Conservation (phyloP, 345 rosid genomes). For the Noccaea bulbosa region DNA sequence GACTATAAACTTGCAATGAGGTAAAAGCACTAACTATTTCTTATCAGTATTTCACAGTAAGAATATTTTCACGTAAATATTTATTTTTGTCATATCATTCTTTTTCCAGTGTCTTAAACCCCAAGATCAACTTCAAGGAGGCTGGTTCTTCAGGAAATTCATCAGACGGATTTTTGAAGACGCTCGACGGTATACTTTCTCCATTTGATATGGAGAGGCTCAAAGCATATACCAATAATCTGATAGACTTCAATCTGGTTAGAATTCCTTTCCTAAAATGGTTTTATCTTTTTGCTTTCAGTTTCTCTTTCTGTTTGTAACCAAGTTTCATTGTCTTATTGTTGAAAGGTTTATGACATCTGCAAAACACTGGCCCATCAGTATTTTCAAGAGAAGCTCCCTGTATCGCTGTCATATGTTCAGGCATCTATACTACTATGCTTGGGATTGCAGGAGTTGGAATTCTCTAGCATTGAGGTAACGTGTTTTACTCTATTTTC, state of each 20-base stretch:
- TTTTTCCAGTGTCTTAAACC: conserved; percentile 76
- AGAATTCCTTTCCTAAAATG: conserved; percentile 31
- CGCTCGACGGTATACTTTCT: conserved; percentile 53
- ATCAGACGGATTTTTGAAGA: conserved; percentile 60
- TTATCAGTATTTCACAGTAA: not conserved
- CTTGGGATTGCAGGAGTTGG: conserved; percentile 79
- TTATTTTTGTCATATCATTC: not conserved
- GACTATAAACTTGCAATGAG: conserved; percentile 96
- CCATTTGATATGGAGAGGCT: conserved; percentile 73
- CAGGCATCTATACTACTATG: conserved; percentile 83
- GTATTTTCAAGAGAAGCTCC: conserved; percentile 84
- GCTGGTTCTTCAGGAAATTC: conserved; percentile 41
- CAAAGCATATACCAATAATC: conserved; percentile 67
- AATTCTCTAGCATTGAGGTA: conserved; percentile 72
- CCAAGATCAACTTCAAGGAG: conserved; percentile 68
- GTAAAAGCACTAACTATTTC: conserved; percentile 47
- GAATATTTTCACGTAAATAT: not conserved
- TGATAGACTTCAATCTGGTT: conserved; percentile 72
- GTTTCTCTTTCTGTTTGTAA: conserved; percentile 16
- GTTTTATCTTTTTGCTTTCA: not conserved
- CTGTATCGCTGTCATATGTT: conserved; percentile 67
- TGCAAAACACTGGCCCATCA: conserved; percentile 70
- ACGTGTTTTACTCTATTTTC: conserved; percentile 28
- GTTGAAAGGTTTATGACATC: conserved; percentile 65
- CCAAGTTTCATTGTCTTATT: conserved; percentile 19